These are phyloP conservation scores for Aspergillus viridinutans DNA, from an alignment of 2,329 filamentous ascomycete genomes.

Conservation along the genomic window DNA sequence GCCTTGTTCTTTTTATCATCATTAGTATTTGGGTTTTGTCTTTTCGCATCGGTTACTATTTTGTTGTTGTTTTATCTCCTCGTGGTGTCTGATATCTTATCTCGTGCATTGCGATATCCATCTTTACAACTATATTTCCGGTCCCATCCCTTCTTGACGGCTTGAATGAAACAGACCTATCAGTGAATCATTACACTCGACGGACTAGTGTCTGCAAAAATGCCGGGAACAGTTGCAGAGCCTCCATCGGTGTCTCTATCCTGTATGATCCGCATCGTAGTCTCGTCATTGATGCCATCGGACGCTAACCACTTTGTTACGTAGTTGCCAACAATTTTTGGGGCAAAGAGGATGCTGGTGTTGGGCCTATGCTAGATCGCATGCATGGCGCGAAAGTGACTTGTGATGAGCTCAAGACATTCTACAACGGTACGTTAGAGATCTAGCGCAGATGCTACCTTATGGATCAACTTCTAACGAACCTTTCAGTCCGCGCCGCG, in stretches of 20 bases:
- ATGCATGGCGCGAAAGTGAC: conserved; percentile 94
- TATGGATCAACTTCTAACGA: conserved; percentile 7
- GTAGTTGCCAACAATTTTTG: conserved; percentile 97
- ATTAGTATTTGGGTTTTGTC: conserved; percentile 3
- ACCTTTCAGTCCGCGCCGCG: conserved; percentile 67
- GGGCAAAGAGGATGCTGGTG: conserved; percentile 97
- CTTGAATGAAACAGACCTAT: conserved; percentile 34
- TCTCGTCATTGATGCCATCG: background rate
- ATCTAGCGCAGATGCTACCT: background rate
- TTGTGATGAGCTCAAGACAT: conserved; percentile 85
- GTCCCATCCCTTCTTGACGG: conserved; percentile 10
- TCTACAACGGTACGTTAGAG: conserved; percentile 69
- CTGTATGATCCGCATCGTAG: conserved; percentile 46
- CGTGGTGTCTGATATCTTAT: background rate
- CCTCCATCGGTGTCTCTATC: conserved; percentile 64
- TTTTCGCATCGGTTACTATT: background rate
- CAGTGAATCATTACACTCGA: conserved; percentile 26
- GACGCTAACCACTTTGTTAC: conserved; percentile 3
- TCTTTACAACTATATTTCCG: conserved; percentile 5
- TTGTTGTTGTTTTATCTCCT: background rate
- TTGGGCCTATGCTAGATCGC: conserved; percentile 83
- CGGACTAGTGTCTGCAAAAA: conserved; percentile 31
- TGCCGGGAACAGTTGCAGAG: conserved; percentile 60
- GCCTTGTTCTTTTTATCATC: conserved; percentile 4
- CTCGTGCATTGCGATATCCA: conserved; percentile 2